Conservation (phyloP, 345 rosid species). For the Lagerstroemia speciosa region DNA sequence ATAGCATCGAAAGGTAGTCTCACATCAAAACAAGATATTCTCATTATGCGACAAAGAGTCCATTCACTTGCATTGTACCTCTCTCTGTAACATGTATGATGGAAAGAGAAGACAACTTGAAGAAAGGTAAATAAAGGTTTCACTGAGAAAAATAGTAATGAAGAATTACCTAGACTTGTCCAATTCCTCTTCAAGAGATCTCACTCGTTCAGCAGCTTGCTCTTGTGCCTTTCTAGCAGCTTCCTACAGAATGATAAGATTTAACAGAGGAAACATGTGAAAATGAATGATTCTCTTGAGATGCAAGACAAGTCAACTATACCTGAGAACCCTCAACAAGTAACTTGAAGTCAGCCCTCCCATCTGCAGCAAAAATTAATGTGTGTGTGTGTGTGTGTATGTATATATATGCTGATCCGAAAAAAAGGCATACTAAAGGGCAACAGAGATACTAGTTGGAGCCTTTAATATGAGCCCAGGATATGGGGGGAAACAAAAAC, state of each 20-base stretch:
- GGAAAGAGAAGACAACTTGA: background rate
- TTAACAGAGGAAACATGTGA: constrained; percentile 2
- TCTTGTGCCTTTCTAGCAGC: constrained; percentile 74
- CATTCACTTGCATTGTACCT: background rate
- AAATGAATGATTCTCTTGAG: background rate
- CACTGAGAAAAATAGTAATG: background rate
- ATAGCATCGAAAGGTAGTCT: background rate
- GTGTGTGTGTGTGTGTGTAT: background rate
- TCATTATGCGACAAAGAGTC: background rate
- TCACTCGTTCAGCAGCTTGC: constrained; percentile 52
- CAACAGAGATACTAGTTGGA: background rate
- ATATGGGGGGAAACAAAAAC: background rate
- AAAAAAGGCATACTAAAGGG: background rate
- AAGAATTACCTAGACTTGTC: constrained; percentile 52
- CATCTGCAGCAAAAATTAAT: constrained; percentile 14
- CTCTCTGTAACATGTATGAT: background rate
- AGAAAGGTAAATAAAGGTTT: no score
- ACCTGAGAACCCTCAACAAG: constrained; percentile 90
- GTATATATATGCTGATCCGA: background rate
- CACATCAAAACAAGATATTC: background rate
- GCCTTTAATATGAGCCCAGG: background rate
- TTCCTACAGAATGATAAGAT: constrained; percentile 36
- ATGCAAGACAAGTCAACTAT: constrained; percentile 5
- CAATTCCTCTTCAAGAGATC: constrained; percentile 73
- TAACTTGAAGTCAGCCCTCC: constrained; percentile 49